Conservation (phyloP, 495 filamentous ascomycete species). For the Aspergillus heteromorphus region DNA sequence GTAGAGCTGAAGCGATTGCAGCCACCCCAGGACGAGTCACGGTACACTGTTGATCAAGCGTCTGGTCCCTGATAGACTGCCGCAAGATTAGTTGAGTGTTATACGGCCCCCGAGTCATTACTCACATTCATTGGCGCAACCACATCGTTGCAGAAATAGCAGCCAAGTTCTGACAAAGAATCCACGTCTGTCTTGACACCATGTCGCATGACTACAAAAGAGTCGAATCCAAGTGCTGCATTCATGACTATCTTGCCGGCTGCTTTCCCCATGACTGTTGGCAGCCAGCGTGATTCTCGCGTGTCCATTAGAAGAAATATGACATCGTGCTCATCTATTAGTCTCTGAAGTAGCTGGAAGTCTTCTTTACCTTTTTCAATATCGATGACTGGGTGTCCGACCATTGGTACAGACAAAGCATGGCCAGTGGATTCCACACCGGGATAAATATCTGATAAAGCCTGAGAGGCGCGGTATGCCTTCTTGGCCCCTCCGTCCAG, state of each 20-base stretch:
- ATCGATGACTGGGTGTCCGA: conserved; percentile 79
- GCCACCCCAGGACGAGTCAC: conserved; percentile 92
- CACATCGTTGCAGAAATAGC: conserved; percentile 98
- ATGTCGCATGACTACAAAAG: conserved; percentile 95
- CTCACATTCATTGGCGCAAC: conserved; percentile 91
- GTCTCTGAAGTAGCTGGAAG: conserved; percentile 63
- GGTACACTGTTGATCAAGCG: conserved; percentile 96
- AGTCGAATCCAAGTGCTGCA: conserved; percentile 92
- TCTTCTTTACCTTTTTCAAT: conserved; percentile 60
- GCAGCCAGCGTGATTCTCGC: conserved; percentile 88
- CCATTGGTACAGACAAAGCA: conserved; percentile 85
- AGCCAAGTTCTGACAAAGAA: conserved; percentile 61
- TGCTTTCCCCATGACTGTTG: conserved; percentile 95
- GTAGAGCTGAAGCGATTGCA: conserved; percentile 83
- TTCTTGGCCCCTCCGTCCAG: conserved; percentile 80
- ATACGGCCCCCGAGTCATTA: conserved; percentile 9
- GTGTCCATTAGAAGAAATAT: conserved; percentile 97
- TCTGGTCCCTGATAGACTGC: conserved; percentile 86
- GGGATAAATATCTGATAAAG: conserved; percentile 81
- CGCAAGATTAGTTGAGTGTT: conserved; percentile 35
- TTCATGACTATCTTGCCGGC: conserved; percentile 93
- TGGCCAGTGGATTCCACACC: conserved; percentile 77
- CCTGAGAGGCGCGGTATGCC: conserved; percentile 73
- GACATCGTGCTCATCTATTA: conserved; percentile 85
- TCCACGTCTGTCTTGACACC: conserved; percentile 49